Base-by-base conservation (phyloP, 2,329 filamentous ascomycete genomes). In the Cadophora gregata region DNA sequence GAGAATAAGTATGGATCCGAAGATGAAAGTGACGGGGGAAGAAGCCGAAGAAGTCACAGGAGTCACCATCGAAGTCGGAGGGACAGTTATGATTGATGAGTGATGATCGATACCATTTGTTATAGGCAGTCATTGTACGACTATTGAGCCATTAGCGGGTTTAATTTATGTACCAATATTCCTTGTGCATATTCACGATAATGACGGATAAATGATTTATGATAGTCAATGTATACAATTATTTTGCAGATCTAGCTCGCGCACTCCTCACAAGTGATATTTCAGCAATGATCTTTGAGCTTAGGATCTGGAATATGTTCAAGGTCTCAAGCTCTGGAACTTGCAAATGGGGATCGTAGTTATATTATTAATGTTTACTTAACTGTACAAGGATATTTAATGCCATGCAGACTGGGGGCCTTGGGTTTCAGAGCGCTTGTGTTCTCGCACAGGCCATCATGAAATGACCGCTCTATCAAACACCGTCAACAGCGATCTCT, bases 1-100 rank as follows among this genome's bases (percentile, higher is more conserved):
- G 67, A 73, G 24, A 61, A 72, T 2, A 71, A 68, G 8, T 70
- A 10, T 9, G 53, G 55, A 29, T 60, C 42, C 24, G 38, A 59
- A 0, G 62, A 62, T 38, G 60, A 55, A 8, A 62, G 56, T 62
- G 65, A 61, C 36, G 53, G 45, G 1, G 61, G 61, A 14, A 61
- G 47, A 27, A 63, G 50, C 21, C 36, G 51, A 24, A 55, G 50
- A 31, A 56, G 61, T 36, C 61, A 50, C n/a, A 63, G 50, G 14
- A 56, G 36, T 31, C 31, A 55, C 36, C 61, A 56, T n/a, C 50
- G 33, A 7, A 29, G 33, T 16, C 61, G 61, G 19, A 63, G 33
- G n/a, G 48, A 47, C 50, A 63, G 36, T 33, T 63, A 63, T 27
- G 61, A 63, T 55, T 55, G 33, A 55, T 51, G 33, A 63, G 38